phyloP scores from a whole-genome alignment of 768 basidiomycete genomes.

The Boletus coccyginus region DNA sequence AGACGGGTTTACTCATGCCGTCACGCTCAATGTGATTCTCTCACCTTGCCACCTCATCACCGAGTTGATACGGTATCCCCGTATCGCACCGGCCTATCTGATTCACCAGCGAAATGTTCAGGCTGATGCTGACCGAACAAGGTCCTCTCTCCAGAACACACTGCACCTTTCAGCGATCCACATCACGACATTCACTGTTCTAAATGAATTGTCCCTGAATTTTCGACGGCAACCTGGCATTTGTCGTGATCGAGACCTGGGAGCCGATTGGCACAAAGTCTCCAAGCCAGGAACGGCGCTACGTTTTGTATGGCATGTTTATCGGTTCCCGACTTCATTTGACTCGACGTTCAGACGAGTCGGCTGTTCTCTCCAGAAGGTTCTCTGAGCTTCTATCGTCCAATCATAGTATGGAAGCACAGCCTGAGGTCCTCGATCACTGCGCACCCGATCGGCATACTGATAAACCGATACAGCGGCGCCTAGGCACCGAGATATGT shows the following conservation, averaged over 20 bases:
- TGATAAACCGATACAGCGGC: background rate
- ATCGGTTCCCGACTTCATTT: background rate
- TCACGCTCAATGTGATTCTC: background rate
- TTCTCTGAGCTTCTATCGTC: background rate
- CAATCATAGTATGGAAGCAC: background rate
- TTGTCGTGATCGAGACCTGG: background rate
- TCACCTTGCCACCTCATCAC: background rate
- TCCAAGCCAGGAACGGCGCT: background rate
- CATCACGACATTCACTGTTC: background rate
- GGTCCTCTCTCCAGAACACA: background rate
- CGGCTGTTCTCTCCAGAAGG: background rate
- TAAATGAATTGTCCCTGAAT: background rate
- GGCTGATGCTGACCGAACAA: background rate
- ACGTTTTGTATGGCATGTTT: background rate
- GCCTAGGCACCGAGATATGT: conserved; percentile 11
- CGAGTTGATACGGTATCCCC: background rate
- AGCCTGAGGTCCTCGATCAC: background rate
- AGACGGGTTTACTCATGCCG: background rate
- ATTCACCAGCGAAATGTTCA: background rate
- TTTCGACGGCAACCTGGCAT: background rate
- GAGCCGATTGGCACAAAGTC: too few species aligned
- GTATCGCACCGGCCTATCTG: background rate
- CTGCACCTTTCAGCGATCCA: conserved; percentile 2
- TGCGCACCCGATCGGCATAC: background rate
- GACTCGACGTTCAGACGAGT: background rate